Percentiles rank a stretch among this genome's conserved stretches.
phyloP scores from a whole-genome alignment of 2,329 filamentous ascomycete species.

The Hirsutella minnesotensis region DNA sequence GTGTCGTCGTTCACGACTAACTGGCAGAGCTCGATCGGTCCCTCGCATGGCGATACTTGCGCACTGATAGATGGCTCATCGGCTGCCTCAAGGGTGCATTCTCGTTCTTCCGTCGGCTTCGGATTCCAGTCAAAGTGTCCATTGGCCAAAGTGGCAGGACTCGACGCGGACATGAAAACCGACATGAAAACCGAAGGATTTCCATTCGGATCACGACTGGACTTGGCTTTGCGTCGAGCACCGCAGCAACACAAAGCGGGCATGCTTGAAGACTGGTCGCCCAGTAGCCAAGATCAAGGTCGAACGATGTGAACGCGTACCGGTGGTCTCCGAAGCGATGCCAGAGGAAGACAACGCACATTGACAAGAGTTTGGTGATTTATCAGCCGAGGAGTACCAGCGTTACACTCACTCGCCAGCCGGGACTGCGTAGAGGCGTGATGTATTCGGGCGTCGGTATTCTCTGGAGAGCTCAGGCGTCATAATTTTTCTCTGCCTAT shows the following conservation, averaged over 20 bases:
- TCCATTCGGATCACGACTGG: neutral
- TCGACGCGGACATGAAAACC: neutral
- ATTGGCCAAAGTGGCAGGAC: neutral
- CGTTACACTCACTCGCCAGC: no score
- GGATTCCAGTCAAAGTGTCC: neutral
- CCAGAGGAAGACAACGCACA: neutral
- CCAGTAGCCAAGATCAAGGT: no score
- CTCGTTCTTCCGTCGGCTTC: neutral
- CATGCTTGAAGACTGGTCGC: conserved; percentile 4
- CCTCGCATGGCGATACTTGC: conserved; percentile 6
- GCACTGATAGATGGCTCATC: neutral
- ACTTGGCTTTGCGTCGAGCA: conserved; percentile 2
- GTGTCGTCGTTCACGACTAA: conserved; percentile 26
- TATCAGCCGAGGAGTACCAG: no score
- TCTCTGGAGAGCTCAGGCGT: no score
- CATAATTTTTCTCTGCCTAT: no score
- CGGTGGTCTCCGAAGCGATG: neutral
- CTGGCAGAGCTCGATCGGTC: conserved; percentile 17
- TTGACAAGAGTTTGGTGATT: no score
- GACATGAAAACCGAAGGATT: neutral
- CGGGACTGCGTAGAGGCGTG: no score
- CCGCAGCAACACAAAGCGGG: conserved; percentile 14
- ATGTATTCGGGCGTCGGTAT: no score
- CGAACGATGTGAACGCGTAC: no score
- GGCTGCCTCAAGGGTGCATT: neutral